A percentile compares a stretch with the other conserved stretches of the same genome.
Evolutionary conservation across 2,329 filamentous ascomycete species (phyloP).

Genomic region (Pseudogymnoascus sp.): DNA sequence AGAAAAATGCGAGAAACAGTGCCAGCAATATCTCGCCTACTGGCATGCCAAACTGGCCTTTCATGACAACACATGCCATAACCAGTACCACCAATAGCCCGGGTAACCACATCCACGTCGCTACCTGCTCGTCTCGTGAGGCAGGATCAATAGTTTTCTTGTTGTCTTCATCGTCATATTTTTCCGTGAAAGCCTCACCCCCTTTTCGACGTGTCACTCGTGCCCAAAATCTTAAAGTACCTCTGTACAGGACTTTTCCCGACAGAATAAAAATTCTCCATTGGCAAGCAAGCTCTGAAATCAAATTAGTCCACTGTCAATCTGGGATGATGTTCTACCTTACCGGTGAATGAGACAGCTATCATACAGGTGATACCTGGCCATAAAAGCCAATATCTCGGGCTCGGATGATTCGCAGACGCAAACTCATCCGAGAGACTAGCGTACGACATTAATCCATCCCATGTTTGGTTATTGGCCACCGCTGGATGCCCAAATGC

Average conservation of each 20-base stretch:
- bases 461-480: not conserved
- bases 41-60: not conserved
- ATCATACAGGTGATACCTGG: not conserved
- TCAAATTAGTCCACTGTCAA: not conserved
- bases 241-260: not conserved
- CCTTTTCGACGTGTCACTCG: not conserved
- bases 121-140: not conserved
- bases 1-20: constrained; percentile 1
- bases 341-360: not conserved
- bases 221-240: not conserved
- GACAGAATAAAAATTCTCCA: constrained; percentile 6
- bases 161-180: not conserved
- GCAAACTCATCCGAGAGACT: constrained; percentile 2
- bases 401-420: not conserved
- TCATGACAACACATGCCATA: constrained; percentile 6
- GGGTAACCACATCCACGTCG: constrained; percentile 1
- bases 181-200: not conserved
- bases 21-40: constrained; percentile 1
- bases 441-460: constrained; percentile 1
- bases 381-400: not conserved
- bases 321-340: not conserved
- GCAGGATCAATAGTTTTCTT: not conserved
- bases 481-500: not conserved
- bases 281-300: constrained; percentile 2
- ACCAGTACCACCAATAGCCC: not conserved